Evolutionary conservation across 2,329 filamentous ascomycete genomes (phyloP), one percentile per base, ranked within the genome.

Genomic region (Acrodontium crateriforme): DNA sequence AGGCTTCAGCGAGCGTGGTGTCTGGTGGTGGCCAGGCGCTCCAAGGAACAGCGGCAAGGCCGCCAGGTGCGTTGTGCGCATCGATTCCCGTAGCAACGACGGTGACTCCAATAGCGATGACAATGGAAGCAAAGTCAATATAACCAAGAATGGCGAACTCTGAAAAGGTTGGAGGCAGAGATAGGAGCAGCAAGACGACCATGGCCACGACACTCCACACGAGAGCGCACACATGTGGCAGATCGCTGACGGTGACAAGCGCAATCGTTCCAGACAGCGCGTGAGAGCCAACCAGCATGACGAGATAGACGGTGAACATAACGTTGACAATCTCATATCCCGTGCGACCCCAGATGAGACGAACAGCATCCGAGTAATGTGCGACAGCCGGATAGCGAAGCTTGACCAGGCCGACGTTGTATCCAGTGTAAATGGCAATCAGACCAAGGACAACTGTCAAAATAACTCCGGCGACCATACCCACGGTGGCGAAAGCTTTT

Each of bases 231-330:
- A 71, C 58, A 18, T 41, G 28, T 6, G 39, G 31, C 79, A 69
- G 3, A 71, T 73, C 74, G 17, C 65, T 67, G 39, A 79, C 79
- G 0, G 74, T 78, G 36, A 81, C 56, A 28, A 78, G 61, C 2
- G 59, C 58, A 36, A 62, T 62, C 6, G 59, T 61, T 2, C 58
- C 58, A 5, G 58, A 60, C 26, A 61, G 37, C 26, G 52, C 61
- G 53, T 83, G 78, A n/a, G 74, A 77, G 18, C 68, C 73, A 53
- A 77, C 73, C 41, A 78, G 66, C 54, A 82, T 78, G 30, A 76
- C 55, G 20, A 81, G 58, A 50, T 79, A 71, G 11, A 80, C 52
- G 7, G 67, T 56, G 41, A 77, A 74, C 37, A 67, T 72, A 37
- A 59, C 52, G 14, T 72, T 73, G 24, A 78, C 56, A 17, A 81